Evolutionary conservation across 768 basidiomycete species (phyloP).

Genomic region (Boletus vermiculosoides): DNA sequence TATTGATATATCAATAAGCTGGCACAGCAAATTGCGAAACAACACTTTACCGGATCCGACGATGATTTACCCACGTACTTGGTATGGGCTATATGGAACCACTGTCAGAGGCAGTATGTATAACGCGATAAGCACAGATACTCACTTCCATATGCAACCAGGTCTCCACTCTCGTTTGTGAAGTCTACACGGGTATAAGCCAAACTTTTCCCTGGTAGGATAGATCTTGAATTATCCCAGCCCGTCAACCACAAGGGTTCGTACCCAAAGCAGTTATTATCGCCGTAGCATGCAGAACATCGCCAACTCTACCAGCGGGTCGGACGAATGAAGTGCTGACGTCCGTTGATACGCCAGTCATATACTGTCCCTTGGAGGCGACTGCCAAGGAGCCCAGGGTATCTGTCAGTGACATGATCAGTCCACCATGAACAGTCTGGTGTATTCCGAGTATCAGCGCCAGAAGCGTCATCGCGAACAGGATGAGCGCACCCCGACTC

Average conservation of each 20-base stretch:
- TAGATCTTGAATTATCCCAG: neutral
- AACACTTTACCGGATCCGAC: conserved; percentile 37
- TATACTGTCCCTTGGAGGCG: conserved; percentile 75
- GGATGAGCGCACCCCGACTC: conserved; percentile 62
- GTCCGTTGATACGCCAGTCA: conserved; percentile 88
- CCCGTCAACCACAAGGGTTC: neutral
- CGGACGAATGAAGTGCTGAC: conserved; percentile 76
- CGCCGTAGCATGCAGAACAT: conserved; percentile 62
- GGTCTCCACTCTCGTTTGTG: conserved; percentile 55
- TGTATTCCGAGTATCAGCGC: neutral
- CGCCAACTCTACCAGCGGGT: conserved; percentile 71
- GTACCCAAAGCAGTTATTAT: conserved; percentile 69
- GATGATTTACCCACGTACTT: conserved; percentile 78
- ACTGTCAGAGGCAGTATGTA: neutral
- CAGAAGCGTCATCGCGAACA: neutral
- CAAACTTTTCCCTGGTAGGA: conserved; percentile 62
- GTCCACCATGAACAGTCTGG: conserved; percentile 72
- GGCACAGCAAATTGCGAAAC: neutral
- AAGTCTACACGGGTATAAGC: conserved; percentile 85
- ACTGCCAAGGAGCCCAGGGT: conserved; percentile 84
- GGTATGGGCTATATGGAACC: conserved; percentile 61
- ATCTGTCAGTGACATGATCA: conserved; percentile 80
- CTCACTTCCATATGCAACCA: conserved; percentile 83
- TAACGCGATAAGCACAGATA: neutral
- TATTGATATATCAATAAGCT: conserved; percentile 25